A percentile compares a stretch with the other conserved stretches of the same genome.
phyloP scores from a whole-genome alignment of 2,329 filamentous ascomycete species.

The Aspergillus sp. region DNA sequence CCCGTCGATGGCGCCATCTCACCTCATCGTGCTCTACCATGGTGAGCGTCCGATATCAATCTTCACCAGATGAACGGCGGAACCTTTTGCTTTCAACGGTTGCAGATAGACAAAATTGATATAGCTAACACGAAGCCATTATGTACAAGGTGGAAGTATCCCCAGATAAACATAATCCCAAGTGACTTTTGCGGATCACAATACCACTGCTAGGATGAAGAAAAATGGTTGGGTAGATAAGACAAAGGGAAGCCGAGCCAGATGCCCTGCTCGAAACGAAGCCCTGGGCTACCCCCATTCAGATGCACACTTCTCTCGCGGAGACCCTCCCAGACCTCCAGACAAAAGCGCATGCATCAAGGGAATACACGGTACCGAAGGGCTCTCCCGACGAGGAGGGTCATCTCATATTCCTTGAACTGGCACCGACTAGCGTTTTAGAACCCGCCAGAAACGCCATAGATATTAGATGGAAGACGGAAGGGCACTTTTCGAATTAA shows the following conservation, averaged over 20 bases:
- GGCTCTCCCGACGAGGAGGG: not conserved
- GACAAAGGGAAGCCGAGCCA: not conserved
- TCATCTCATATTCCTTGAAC: constrained; percentile 6
- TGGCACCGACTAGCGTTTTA: constrained; percentile 31
- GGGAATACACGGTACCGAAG: no score
- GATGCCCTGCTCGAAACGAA: not conserved
- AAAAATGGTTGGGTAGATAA: not conserved
- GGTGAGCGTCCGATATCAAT: not conserved
- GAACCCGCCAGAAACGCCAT: constrained; percentile 40
- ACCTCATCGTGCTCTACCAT: not conserved
- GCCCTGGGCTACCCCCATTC: not conserved
- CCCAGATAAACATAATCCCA: not conserved
- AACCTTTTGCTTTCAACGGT: not conserved
- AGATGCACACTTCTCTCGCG: no score
- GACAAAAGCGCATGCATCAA: no score
- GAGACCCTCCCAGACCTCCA: no score
- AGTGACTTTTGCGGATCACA: not conserved
- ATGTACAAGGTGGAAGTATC: not conserved
- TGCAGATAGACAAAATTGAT: not conserved
- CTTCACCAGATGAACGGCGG: not conserved
- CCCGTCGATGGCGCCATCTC: not conserved
- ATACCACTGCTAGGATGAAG: not conserved
- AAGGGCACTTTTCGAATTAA: constrained; percentile 22
- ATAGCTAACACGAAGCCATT: not conserved
- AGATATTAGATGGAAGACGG: constrained; percentile 36